Percentiles rank a stretch among this genome's conserved stretches.
Evolutionary conservation across 1,284 basidiomycete genomes (phyloP).

Genomic region (Paramarasmius palmivorus): DNA sequence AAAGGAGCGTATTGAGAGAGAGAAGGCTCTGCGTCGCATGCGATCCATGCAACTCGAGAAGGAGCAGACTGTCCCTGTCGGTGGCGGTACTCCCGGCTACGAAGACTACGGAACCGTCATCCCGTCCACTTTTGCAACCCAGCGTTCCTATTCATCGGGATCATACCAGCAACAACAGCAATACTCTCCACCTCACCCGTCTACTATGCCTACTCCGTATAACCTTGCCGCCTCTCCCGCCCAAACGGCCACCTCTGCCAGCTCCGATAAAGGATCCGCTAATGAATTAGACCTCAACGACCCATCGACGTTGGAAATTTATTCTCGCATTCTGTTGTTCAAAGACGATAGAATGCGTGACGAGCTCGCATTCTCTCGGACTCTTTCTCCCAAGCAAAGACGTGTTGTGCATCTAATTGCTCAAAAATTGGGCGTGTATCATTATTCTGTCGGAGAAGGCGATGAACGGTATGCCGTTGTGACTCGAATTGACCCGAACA

Average conservation of each 20-base stretch:
- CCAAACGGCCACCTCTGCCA: constrained; percentile 52
- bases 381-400: constrained; percentile 83
- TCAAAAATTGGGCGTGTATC: constrained; percentile 93
- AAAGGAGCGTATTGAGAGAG: constrained; percentile 98
- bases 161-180: constrained; percentile 59
- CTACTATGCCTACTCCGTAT: constrained; percentile 64
- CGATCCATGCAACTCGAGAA: constrained; percentile 93
- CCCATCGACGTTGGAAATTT: constrained; percentile 93
- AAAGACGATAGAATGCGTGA: constrained; percentile 98
- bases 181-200: constrained; percentile 59
- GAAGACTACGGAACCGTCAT: constrained; percentile 70
- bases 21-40: constrained; percentile 99
- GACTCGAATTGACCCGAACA: constrained; percentile 78
- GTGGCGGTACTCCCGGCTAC: constrained; percentile 45
- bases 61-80: constrained; percentile 45
- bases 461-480: constrained; percentile 94
- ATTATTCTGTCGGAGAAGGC: constrained; percentile 91
- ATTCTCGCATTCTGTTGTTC: constrained; percentile 95
- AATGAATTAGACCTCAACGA: constrained; percentile 94
- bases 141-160: constrained; percentile 67
- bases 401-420: constrained; percentile 95
- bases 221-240: constrained; percentile 43
- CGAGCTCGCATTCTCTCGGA: constrained; percentile 92
- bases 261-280: constrained; percentile 57
- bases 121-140: constrained; percentile 51